phyloP scores from a whole-genome alignment of 2,329 filamentous ascomycete genomes.

The Aschersonia sp. region DNA sequence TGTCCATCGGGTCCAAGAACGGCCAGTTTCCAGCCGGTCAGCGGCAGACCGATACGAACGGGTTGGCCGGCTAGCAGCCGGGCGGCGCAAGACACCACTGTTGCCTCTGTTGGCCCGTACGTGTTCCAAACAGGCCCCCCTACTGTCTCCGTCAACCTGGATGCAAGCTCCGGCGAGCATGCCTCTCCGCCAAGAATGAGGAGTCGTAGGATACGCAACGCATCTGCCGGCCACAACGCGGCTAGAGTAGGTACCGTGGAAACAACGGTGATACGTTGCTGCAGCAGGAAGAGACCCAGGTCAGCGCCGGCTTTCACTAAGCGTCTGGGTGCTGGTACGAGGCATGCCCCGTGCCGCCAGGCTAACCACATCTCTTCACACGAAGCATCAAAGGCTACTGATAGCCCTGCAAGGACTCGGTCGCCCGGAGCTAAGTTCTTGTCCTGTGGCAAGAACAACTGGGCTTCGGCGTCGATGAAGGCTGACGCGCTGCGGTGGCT shows the following conservation, averaged over 20 bases:
- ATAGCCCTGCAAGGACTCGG: constrained; percentile 8
- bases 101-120: constrained; percentile 10
- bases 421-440: constrained; percentile 7
- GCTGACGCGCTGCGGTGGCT: constrained; percentile 9
- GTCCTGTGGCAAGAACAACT: constrained; percentile 5
- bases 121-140: constrained; percentile 7
- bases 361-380: constrained; percentile 10
- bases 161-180: constrained; percentile 6
- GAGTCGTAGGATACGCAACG: constrained; percentile 5
- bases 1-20: constrained; percentile 23
- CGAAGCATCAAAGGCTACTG: constrained; percentile 9
- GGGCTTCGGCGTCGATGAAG: constrained; percentile 10
- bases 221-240: constrained; percentile 7
- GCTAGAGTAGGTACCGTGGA: constrained; percentile 9
- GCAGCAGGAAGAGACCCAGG: constrained; percentile 5
- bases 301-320: constrained; percentile 8
- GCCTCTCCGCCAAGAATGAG: constrained; percentile 10
- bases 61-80: constrained; percentile 4
- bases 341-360: constrained; percentile 8
- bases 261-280: constrained; percentile 8
- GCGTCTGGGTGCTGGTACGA: constrained; percentile 7
- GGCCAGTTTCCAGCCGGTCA: constrained; percentile 8
- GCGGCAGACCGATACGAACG: constrained; percentile 8
- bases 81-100: constrained; percentile 8
- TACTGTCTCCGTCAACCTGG: constrained; percentile 6